phyloP scores from a whole-genome alignment of 2,329 filamentous ascomycete genomes.

The Exophiala aquamarina region DNA sequence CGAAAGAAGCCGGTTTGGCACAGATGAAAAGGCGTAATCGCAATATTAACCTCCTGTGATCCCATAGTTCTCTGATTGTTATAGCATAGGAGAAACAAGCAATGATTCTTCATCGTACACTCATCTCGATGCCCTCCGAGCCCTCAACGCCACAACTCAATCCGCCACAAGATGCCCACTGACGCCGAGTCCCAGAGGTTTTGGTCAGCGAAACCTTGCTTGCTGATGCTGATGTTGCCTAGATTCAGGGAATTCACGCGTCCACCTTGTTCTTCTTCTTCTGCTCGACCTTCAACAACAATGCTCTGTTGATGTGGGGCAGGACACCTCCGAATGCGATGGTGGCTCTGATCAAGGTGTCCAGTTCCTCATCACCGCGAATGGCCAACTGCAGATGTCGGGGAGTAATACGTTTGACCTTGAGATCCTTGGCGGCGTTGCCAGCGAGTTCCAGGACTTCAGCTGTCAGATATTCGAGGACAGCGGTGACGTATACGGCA shows the following conservation, averaged over 20 bases:
- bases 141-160: constrained; percentile 16
- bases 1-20: not conserved
- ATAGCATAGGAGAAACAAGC: not conserved
- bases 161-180: constrained; percentile 12
- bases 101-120: constrained; percentile 18
- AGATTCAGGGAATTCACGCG: constrained; percentile 4
- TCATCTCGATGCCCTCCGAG: constrained; percentile 15
- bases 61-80: constrained; percentile 13
- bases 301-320: constrained; percentile 96
- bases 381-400: constrained; percentile 97
- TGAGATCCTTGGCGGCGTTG: constrained; percentile 98
- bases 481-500: constrained; percentile 95
- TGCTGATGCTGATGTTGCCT: constrained; percentile 1
- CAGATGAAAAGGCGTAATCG: constrained; percentile 3
- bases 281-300: constrained; percentile 93
- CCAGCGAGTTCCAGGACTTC: constrained; percentile 97
- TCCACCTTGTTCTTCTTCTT: constrained; percentile 80
- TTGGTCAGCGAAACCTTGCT: not conserved
- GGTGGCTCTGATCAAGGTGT: constrained; percentile 94
- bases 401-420: constrained; percentile 99
- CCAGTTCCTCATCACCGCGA: constrained; percentile 95
- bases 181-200: constrained; percentile 11
- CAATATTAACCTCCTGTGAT: constrained; percentile 19
- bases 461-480: constrained; percentile 95
- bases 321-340: constrained; percentile 98